These are phyloP conservation scores for Phenoliferia sp. DNA, from an alignment of 1,284 basidiomycete species.

Conservation along the genomic window DNA sequence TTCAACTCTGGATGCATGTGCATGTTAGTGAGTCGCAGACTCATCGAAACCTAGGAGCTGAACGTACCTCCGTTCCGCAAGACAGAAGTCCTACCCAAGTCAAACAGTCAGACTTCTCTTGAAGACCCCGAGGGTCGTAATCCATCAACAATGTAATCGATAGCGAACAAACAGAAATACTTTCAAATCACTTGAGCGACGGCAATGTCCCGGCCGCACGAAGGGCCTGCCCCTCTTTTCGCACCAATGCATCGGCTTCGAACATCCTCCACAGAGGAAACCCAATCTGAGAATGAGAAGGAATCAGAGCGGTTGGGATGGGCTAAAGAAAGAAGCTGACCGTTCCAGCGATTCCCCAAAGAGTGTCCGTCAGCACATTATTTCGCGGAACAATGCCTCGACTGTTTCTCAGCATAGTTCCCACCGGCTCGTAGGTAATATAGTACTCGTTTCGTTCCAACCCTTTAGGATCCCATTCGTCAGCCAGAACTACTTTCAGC, in stretches of 20 bases:
- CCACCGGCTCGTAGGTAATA: slow-evolving; percentile 67
- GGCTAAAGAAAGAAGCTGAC: slow-evolving; percentile 43
- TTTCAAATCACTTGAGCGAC: neutral
- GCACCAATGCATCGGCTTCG: slow-evolving; percentile 34
- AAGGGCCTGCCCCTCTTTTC: slow-evolving; percentile 7
- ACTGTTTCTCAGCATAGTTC: slow-evolving; percentile 62
- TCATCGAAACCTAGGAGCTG: no score
- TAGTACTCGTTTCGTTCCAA: slow-evolving; percentile 67
- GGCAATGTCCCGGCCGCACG: neutral
- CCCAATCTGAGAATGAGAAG: slow-evolving; percentile 37
- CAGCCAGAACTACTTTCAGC: neutral
- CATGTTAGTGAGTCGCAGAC: no score
- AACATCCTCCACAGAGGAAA: slow-evolving; percentile 45
- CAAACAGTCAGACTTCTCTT: no score
- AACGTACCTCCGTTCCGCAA: no score
- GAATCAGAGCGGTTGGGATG: neutral
- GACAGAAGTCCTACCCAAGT: no score
- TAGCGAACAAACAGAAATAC: no score
- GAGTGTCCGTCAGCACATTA: slow-evolving; percentile 56
- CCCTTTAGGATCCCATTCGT: slow-evolving; percentile 47
- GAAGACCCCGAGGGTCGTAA: no score
- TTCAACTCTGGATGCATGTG: no score
- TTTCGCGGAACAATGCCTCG: slow-evolving; percentile 64
- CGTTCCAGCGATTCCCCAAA: slow-evolving; percentile 48
- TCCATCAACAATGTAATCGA: no score